A percentile compares a stretch with the other conserved stretches of the same genome.
These are phyloP conservation scores for Penicillium longicatenatum DNA, from an alignment of 495 filamentous ascomycete species.

Conservation along the genomic window DNA sequence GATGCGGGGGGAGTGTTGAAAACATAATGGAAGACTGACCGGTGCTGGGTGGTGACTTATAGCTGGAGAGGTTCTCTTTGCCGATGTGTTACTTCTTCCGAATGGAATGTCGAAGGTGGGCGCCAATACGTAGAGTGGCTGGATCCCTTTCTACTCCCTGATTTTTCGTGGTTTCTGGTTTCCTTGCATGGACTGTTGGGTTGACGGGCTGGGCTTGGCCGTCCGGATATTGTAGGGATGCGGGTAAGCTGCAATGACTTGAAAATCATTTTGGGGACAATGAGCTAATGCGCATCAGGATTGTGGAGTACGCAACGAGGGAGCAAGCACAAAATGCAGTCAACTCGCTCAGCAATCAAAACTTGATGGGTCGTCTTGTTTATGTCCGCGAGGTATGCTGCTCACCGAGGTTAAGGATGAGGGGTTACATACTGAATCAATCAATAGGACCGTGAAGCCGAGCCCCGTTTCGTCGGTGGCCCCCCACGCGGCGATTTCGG, in stretches of 20 bases:
- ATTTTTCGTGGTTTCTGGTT: constrained; percentile 53
- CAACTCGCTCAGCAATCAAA: constrained; percentile 97
- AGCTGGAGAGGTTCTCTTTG: constrained; percentile 99
- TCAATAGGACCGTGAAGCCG: constrained; percentile 84
- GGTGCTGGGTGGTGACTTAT: constrained; percentile 28
- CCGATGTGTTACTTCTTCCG: constrained; percentile 98
- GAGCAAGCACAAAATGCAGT: constrained; percentile 98
- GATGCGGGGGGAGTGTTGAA: background rate
- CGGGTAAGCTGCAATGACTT: constrained; percentile 69
- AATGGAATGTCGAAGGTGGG: constrained; percentile 99
- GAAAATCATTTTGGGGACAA: background rate
- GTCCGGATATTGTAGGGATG: constrained; percentile 97
- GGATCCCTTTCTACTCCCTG: constrained; percentile 63
- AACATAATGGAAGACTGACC: constrained; percentile 23
- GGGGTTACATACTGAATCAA: constrained; percentile 1
- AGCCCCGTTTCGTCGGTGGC: constrained; percentile 86
- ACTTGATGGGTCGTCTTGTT: constrained; percentile 95
- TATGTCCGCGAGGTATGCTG: constrained; percentile 91
- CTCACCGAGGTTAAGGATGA: background rate
- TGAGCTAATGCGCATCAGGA: constrained; percentile 59
- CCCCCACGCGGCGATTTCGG: constrained; percentile 71
- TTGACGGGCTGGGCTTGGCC: constrained; percentile 98
- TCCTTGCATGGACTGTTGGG: constrained; percentile 89
- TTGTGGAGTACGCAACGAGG: constrained; percentile 99
- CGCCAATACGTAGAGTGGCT: constrained; percentile 89